Percentiles rank a stretch among this genome's conserved stretches.
Evolutionary conservation across 2,329 filamentous ascomycete species (phyloP).

Genomic region (Aspergillus ustus): DNA sequence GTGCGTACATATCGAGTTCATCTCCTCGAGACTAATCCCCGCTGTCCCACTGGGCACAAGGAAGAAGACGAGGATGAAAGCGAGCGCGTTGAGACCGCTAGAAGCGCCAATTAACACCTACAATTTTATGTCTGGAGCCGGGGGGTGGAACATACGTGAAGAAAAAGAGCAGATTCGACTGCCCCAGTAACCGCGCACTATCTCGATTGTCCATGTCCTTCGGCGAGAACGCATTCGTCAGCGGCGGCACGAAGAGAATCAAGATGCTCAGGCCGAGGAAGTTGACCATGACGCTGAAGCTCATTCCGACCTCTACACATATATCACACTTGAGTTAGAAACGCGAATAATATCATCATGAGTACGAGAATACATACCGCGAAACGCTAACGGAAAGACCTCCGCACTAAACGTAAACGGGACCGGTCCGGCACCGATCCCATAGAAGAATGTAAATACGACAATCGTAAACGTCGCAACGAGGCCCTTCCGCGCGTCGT

Average conservation of each 20-base stretch:
- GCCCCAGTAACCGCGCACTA: neutral
- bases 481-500: slow-evolving; percentile 22
- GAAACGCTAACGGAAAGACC: slow-evolving; percentile 24
- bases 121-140: too few relatives aligned
- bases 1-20: too few relatives aligned
- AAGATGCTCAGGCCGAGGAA: slow-evolving; percentile 26
- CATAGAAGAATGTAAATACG: slow-evolving; percentile 49
- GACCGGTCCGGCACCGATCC: slow-evolving; percentile 47
- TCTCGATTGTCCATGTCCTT: too few relatives aligned
- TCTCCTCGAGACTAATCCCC: too few relatives aligned
- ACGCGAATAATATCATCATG: too few relatives aligned
- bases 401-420: slow-evolving; percentile 30
- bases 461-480: slow-evolving; percentile 27
- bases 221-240: slow-evolving; percentile 2
- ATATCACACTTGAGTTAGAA: too few relatives aligned
- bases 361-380: too few relatives aligned
- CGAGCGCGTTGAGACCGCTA: neutral
- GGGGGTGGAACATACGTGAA: slow-evolving; percentile 18
- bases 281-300: slow-evolving; percentile 30
- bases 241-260: slow-evolving; percentile 24
- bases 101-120: neutral
- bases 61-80: slow-evolving; percentile 12
- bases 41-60: neutral
- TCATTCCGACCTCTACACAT: slow-evolving; percentile 27
- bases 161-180: slow-evolving; percentile 18